phyloP scores from a whole-genome alignment of 257 asterid genomes.

The Linderniella brevidens region DNA sequence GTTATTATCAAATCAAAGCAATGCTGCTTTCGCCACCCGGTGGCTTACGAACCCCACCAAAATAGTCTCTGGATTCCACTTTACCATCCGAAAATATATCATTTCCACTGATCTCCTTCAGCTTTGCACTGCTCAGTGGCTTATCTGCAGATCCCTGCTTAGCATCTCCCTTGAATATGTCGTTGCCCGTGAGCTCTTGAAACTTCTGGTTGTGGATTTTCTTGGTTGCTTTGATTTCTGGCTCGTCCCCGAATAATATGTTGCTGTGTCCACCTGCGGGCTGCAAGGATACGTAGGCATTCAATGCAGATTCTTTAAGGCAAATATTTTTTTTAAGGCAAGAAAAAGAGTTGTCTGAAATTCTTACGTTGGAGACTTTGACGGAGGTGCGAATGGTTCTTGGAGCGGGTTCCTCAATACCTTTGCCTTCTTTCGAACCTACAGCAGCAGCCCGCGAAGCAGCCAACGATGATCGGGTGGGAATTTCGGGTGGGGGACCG shows the following conservation, averaged over 20 bases:
- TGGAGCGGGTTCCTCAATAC: conserved; percentile 64
- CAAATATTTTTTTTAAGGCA: too few species aligned
- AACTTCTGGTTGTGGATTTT: conserved; percentile 78
- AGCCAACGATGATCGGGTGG: conserved; percentile 34
- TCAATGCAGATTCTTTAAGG: too few species aligned
- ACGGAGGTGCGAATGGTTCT: conserved; percentile 76
- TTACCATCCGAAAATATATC: conserved; percentile 69
- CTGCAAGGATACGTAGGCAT: conserved; percentile 16
- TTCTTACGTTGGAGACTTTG: conserved; percentile 75
- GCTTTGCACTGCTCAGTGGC: conserved; percentile 65
- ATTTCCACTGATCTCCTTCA: conserved; percentile 78
- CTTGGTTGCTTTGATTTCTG: conserved; percentile 40
- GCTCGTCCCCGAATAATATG: conserved; percentile 63
- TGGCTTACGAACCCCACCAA: conserved; percentile 81
- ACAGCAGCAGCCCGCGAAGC: conserved; percentile 33
- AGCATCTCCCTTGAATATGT: conserved; percentile 70
- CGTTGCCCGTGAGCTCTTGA: conserved; percentile 72
- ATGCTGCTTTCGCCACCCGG: conserved; percentile 95
- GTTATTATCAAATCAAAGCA: conserved; percentile 26
- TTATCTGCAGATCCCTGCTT: conserved; percentile 69
- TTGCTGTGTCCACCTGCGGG: conserved; percentile 94
- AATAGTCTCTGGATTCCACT: conserved; percentile 54
- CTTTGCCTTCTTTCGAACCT: conserved; percentile 46
- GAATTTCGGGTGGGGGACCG: conserved; percentile 68
- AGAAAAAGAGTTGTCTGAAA: conserved; percentile 1